Conservation (phyloP, 2,329 filamentous ascomycete species). For the Fusarium secorum region DNA sequence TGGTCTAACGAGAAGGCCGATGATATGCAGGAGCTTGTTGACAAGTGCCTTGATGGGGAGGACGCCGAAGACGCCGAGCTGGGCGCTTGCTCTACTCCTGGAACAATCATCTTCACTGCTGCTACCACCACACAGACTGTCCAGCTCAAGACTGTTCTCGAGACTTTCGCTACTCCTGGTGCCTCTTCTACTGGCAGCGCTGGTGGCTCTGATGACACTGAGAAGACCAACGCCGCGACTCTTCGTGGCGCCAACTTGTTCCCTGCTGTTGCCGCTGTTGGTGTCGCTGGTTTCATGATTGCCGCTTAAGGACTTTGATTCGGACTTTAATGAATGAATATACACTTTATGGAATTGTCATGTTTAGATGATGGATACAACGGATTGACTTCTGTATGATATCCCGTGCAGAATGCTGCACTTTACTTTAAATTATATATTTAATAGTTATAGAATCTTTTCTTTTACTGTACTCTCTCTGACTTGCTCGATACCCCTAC, state of each 20-base stretch:
- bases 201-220: not conserved
- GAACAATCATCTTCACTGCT: constrained; percentile 16
- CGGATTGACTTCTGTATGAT: constrained; percentile 15
- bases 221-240: not conserved
- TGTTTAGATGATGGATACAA: not conserved
- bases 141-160: not conserved
- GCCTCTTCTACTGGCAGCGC: not conserved
- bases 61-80: not conserved
- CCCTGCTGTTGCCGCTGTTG: constrained; percentile 7
- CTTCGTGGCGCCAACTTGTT: not conserved
- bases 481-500: no score
- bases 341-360: not conserved
- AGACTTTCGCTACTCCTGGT: not conserved
- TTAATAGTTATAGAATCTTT: not conserved
- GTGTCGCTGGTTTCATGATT: constrained; percentile 17
- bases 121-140: constrained; percentile 18
- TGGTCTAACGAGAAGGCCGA: not conserved
- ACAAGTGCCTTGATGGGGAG: constrained; percentile 5
- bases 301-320: not conserved
- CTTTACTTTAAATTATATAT: not conserved
- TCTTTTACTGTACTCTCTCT: not conserved
- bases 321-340: not conserved
- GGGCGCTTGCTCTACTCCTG: not conserved
- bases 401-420: constrained; percentile 4
- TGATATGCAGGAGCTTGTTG: not conserved